Evolutionary conservation across 208 protist genomes (phyloP).

Genomic region (Tritrichomonas musculus): DNA sequence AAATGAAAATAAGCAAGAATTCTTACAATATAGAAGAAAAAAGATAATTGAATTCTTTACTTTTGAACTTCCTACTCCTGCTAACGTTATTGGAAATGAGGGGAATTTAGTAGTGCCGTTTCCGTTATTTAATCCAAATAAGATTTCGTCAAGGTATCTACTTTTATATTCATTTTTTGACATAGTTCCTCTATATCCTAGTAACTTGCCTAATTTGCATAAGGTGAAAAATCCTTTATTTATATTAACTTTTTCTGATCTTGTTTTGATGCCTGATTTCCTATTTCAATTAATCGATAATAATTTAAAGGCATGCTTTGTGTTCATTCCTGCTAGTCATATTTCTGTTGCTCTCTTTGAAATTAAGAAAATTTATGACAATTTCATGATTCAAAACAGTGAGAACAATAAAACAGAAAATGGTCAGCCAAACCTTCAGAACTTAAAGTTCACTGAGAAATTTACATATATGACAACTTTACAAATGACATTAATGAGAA

Average conservation of each 20-base stretch:
- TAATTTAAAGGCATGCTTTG: neutral
- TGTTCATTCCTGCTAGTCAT: neutral
- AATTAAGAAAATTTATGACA: neutral
- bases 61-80: too few relatives aligned
- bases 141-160: neutral
- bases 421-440: too few relatives aligned
- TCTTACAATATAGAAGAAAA: too few relatives aligned
- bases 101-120: neutral
- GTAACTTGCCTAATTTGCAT: too few relatives aligned
- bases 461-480: too few relatives aligned
- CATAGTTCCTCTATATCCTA: neutral
- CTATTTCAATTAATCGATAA: neutral
- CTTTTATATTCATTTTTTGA: neutral
- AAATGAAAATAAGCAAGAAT: too few relatives aligned
- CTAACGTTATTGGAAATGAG: neutral
- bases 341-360: neutral
- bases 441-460: too few relatives aligned
- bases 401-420: too few relatives aligned
- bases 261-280: neutral
- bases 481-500: too few relatives aligned
- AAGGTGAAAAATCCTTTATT: too few relatives aligned
- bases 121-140: neutral
- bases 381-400: neutral
- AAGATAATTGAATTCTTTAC: too few relatives aligned
- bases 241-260: neutral